Evolutionary conservation across 805 yeast species (phyloP).

Genomic region (Candida pseudoglaebosa): DNA sequence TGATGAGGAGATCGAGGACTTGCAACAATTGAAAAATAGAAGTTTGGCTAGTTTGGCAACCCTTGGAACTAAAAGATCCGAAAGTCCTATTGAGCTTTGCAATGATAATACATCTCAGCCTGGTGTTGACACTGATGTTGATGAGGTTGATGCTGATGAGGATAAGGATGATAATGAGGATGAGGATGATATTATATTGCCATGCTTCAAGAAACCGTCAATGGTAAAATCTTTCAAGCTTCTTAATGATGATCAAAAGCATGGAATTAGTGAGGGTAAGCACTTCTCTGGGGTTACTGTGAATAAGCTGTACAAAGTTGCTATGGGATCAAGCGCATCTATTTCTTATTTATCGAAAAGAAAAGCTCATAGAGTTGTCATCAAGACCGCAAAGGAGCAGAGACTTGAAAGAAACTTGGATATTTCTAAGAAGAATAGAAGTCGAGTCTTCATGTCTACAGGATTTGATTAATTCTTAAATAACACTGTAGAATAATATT

Average conservation of each 20-base stretch:
- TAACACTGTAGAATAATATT: conserved; percentile 3
- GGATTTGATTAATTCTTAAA: conserved; percentile 16
- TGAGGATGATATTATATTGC: conserved; percentile 35
- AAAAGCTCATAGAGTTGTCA: conserved; percentile 19
- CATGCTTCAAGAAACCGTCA: conserved; percentile 42
- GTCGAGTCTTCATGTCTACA: conserved; percentile 15
- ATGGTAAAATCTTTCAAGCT: conserved; percentile 45
- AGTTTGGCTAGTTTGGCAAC: conserved; percentile 30
- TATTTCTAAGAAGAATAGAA: conserved; percentile 16
- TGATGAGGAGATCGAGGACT: conserved; percentile 41
- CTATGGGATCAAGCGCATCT: conserved; percentile 54
- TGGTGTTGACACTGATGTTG: not conserved
- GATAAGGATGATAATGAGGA: conserved; percentile 19
- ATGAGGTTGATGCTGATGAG: conserved; percentile 4
- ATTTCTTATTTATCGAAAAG: conserved; percentile 49
- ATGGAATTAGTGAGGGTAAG: conserved; percentile 37
- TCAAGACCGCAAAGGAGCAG: conserved; percentile 24
- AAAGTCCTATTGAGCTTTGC: conserved; percentile 20
- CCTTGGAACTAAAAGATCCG: conserved; percentile 12
- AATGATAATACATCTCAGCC: conserved; percentile 8
- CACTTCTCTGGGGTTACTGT: conserved; percentile 47
- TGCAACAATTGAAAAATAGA: conserved; percentile 42
- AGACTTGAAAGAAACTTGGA: conserved; percentile 23
- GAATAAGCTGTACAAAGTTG: conserved; percentile 50
- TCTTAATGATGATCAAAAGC: conserved; percentile 31